Evolutionary conservation across 208 protist species (phyloP), one percentile per base, ranked within the genome.

Genomic region (Lotmaria passim): DNA sequence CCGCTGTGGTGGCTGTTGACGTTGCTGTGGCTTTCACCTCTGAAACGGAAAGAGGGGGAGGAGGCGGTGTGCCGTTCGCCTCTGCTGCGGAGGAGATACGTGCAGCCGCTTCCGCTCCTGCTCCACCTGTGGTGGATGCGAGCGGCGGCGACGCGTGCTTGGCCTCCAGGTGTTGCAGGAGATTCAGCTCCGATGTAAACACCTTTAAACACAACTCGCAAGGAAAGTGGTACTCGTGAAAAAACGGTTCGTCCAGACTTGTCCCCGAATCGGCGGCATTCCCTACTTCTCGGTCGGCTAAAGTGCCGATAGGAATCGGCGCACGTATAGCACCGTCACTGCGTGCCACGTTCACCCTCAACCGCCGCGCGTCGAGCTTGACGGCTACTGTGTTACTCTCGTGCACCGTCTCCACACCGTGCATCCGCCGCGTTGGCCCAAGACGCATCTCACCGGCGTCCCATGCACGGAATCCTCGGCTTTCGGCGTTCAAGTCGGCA

Each of bases 181-280:
- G 66, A 31, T 87, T 80, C 38, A 79, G 8, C 73, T 96, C 89
- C 41, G 58, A 81, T 15, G 65, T 33, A 33, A 90, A 93, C 12
- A 65, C 61, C 7, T 79, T 80, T 24, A 46, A 56, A 70, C 91
- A 96, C 72, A 96, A 67, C 79, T 96, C 91, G 53, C 91, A 96
- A 19, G 89, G 86, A 51, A 96, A 96, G 64, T 83, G 47, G 17
- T 43, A 51, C 3, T 85, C 84, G 33, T 30, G 57, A 47, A 90
- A 91, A 19, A 47, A 66, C 1, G 7, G 23, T 5, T 11, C 7
- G 4, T 10, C 15, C 12, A 58, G 36, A 1, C 46, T 34, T 7
- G 21, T 28, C 41, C 55, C 30, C 26, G 28, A 2, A 11, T 24
- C 48, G n/a, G 33, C 17, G 41, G 17, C 33, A 14, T 43, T 33